A percentile compares a stretch with the other conserved stretches of the same genome.
phyloP scores from a whole-genome alignment of 164 flowering plant genomes.

The Malania oleifera region DNA sequence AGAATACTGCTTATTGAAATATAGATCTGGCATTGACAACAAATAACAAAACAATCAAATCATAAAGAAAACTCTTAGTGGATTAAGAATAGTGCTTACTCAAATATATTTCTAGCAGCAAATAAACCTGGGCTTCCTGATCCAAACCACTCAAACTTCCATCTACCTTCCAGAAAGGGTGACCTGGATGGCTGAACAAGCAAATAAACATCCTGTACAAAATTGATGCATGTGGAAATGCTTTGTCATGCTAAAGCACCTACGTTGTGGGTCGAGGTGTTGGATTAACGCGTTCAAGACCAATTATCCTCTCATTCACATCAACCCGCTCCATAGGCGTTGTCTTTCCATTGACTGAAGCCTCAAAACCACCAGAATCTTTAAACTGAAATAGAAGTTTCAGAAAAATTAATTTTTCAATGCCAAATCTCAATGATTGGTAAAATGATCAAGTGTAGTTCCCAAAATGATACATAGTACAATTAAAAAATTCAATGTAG shows the following conservation, averaged over 20 bases:
- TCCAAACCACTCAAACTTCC: slow-evolving; percentile 93
- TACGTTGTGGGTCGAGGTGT: slow-evolving; percentile 92
- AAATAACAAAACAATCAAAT: too few relatives aligned
- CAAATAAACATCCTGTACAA: slow-evolving; percentile 19
- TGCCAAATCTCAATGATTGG: background rate
- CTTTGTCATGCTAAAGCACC: slow-evolving; percentile 15
- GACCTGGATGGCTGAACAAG: slow-evolving; percentile 55
- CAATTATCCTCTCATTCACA: slow-evolving; percentile 86
- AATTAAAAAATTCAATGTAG: too few relatives aligned
- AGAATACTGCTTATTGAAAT: slow-evolving; percentile 46
- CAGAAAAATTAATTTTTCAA: too few relatives aligned
- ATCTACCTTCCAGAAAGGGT: slow-evolving; percentile 80
- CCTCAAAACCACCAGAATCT: slow-evolving; percentile 88
- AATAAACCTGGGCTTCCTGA: slow-evolving; percentile 61
- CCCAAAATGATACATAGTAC: too few relatives aligned
- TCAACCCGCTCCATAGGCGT: slow-evolving; percentile 76
- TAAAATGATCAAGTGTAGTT: background rate
- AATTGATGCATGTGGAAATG: background rate
- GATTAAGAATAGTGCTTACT: slow-evolving; percentile 36
- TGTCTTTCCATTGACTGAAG: slow-evolving; percentile 67
- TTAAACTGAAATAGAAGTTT: slow-evolving; percentile 49
- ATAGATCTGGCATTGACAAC: slow-evolving; percentile 58
- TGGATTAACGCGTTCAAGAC: slow-evolving; percentile 91
- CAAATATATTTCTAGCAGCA: slow-evolving; percentile 60
- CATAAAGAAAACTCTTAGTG: background rate